Percentiles rank a stretch among this genome's conserved stretches.
Conservation (phyloP, 257 asterid species). For the Solanum medicagineum region DNA sequence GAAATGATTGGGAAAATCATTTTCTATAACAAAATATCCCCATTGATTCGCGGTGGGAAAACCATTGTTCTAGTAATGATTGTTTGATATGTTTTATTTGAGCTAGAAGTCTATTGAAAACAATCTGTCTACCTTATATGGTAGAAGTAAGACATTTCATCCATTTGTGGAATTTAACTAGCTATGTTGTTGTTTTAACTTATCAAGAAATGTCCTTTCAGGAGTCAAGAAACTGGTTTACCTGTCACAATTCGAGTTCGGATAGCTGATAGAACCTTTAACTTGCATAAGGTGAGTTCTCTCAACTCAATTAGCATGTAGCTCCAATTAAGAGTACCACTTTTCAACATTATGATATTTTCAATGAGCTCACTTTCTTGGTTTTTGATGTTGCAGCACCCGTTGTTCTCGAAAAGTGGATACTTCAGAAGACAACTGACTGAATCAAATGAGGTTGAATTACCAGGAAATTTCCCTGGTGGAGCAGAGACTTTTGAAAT, state of each 20-base stretch:
- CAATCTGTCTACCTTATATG: neutral
- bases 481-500: slow-evolving; percentile 55
- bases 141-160: neutral
- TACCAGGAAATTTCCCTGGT: slow-evolving; percentile 52
- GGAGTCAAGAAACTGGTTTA: slow-evolving; percentile 68
- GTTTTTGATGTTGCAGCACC: slow-evolving; percentile 27
- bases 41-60: neutral
- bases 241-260: slow-evolving; percentile 48
- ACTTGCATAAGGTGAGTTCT: slow-evolving; percentile 51
- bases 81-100: neutral
- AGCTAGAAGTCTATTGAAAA: neutral
- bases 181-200: neutral
- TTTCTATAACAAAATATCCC: neutral
- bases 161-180: neutral
- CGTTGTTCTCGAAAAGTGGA: slow-evolving; percentile 44
- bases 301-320: neutral
- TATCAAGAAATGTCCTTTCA: slow-evolving; percentile 5
- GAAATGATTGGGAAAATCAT: neutral
- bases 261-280: slow-evolving; percentile 39
- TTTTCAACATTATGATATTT: neutral
- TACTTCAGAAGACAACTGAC: slow-evolving; percentile 40
- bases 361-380: neutral
- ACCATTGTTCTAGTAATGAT: neutral
- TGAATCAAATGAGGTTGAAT: slow-evolving; percentile 38
- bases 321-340: neutral